Evolutionary conservation across 441 rosid species (phyloP).

Genomic region (Erodium trifolium): DNA sequence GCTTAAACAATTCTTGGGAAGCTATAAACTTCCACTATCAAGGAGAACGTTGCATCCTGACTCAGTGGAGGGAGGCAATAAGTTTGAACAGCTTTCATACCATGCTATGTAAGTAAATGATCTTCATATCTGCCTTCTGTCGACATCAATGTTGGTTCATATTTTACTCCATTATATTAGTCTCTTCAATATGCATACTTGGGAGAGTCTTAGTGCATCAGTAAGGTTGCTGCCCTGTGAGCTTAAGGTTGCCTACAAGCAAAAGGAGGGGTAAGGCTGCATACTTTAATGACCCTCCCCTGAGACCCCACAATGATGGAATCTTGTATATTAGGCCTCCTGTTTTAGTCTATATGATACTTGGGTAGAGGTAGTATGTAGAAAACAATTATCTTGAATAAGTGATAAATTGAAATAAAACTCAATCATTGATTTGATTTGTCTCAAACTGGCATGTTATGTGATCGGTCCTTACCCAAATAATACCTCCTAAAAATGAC

Average conservation of each 20-base stretch:
- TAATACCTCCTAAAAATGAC: neutral
- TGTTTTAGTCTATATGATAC: no score
- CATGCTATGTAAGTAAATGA: conserved; percentile 66
- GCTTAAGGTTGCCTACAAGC: neutral
- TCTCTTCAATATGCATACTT: neutral
- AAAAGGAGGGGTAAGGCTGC: no score
- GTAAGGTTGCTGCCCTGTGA: neutral
- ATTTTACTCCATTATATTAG: neutral
- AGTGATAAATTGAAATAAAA: neutral
- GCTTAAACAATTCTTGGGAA: conserved; percentile 54
- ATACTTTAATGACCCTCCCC: no score
- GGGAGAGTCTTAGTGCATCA: neutral
- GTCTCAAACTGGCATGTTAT: neutral
- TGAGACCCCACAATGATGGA: no score
- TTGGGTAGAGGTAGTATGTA: neutral
- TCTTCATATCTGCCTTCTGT: conserved; percentile 2
- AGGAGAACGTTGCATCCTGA: conserved; percentile 25
- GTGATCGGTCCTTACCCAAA: neutral
- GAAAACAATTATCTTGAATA: neutral
- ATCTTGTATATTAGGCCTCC: no score
- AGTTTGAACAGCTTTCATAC: conserved; percentile 56
- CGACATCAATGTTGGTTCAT: conserved; percentile 2
- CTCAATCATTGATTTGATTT: neutral
- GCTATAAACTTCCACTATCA: conserved; percentile 64
- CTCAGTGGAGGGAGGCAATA: conserved; percentile 26